A percentile compares a stretch with the other conserved stretches of the same genome.
phyloP scores from a whole-genome alignment of 129 eudicot genomes.

The Pseudognaphalium luteoalbum region DNA sequence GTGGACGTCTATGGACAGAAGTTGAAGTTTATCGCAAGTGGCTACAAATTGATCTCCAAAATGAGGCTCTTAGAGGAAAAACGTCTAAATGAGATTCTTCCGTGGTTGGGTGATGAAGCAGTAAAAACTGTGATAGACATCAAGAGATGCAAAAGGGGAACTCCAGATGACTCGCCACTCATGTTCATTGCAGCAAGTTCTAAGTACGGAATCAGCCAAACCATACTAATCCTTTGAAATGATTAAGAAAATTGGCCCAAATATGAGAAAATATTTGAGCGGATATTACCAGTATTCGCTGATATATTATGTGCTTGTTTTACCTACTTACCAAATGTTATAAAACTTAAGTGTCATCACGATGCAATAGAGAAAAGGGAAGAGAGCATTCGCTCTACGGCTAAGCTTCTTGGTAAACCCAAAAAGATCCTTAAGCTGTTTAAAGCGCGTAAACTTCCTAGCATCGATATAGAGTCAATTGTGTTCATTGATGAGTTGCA shows the following conservation, averaged over 20 bases:
- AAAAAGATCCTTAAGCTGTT: slow-evolving; percentile 35
- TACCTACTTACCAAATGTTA: slow-evolving; percentile 36
- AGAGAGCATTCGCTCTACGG: slow-evolving; percentile 34
- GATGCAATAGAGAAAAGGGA: slow-evolving; percentile 36
- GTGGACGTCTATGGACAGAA: slow-evolving; percentile 30
- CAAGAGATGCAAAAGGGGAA: slow-evolving; percentile 4
- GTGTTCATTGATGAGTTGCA: slow-evolving; percentile 38
- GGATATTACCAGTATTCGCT: slow-evolving; percentile 28
- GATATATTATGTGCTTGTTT: slow-evolving; percentile 37
- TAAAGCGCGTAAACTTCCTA: slow-evolving; percentile 15
- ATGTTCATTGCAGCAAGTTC: slow-evolving; percentile 41
- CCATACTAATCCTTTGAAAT: slow-evolving; percentile 5
- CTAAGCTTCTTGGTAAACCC: slow-evolving; percentile 42
- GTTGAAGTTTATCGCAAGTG: slow-evolving; percentile 36
- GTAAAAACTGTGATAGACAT: slow-evolving; percentile 13
- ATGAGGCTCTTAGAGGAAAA: slow-evolving; percentile 23
- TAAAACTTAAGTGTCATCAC: slow-evolving; percentile 33
- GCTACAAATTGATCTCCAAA: slow-evolving; percentile 39
- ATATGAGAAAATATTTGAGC: slow-evolving; percentile 28
- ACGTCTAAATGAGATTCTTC: slow-evolving; percentile 29
- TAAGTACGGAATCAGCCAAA: slow-evolving; percentile 42
- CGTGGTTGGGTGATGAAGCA: slow-evolving; percentile 28
- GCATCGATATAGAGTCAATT: slow-evolving; percentile 1
- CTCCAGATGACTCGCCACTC: slow-evolving; percentile 15
- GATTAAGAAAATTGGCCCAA: neutral